Percentiles rank a stretch among this genome's conserved stretches.
These are phyloP conservation scores for Penicillium paradoxum DNA, from an alignment of 495 filamentous ascomycete species.

Conservation along the genomic window DNA sequence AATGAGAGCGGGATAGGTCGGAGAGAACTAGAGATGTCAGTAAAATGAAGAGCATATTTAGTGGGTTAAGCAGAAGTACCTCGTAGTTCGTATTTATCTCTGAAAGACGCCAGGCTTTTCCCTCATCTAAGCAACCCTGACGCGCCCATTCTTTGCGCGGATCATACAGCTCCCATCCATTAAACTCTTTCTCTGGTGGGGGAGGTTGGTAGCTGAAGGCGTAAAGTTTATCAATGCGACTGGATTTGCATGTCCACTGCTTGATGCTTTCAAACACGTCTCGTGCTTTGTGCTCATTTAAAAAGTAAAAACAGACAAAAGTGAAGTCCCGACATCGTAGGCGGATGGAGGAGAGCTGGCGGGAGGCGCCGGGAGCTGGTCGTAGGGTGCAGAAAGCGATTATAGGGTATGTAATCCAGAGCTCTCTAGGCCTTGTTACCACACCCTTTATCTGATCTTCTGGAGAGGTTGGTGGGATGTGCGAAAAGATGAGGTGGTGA, in stretches of 20 bases:
- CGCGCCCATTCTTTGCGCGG: constrained; percentile 72
- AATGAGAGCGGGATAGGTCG: constrained; percentile 88
- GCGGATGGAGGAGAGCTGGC: constrained; percentile 75
- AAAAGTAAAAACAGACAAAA: constrained; percentile 87
- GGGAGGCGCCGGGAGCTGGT: constrained; percentile 64
- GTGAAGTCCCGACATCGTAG: constrained; percentile 88
- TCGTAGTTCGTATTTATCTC: constrained; percentile 81
- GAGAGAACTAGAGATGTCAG: constrained; percentile 61
- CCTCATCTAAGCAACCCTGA: constrained; percentile 75
- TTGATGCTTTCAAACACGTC: constrained; percentile 90
- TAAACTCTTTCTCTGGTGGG: constrained; percentile 64
- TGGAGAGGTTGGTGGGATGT: constrained; percentile 37
- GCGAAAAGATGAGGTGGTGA: constrained; percentile 62
- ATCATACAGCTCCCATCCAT: constrained; percentile 89
- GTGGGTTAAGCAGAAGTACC: constrained; percentile 34
- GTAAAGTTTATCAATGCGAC: constrained; percentile 83
- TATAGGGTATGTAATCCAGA: constrained; percentile 93
- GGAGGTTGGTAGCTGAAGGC: constrained; percentile 81
- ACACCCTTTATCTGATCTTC: constrained; percentile 31
- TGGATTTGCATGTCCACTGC: constrained; percentile 72
- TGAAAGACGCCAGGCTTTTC: constrained; percentile 83
- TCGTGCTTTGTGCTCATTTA: constrained; percentile 63
- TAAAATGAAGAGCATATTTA: constrained; percentile 13
- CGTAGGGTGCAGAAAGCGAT: constrained; percentile 70
- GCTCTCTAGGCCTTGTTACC: constrained; percentile 56